phyloP scores from a whole-genome alignment of 108 stramenopile genomes.

The Aurantiochytrium sp. region DNA sequence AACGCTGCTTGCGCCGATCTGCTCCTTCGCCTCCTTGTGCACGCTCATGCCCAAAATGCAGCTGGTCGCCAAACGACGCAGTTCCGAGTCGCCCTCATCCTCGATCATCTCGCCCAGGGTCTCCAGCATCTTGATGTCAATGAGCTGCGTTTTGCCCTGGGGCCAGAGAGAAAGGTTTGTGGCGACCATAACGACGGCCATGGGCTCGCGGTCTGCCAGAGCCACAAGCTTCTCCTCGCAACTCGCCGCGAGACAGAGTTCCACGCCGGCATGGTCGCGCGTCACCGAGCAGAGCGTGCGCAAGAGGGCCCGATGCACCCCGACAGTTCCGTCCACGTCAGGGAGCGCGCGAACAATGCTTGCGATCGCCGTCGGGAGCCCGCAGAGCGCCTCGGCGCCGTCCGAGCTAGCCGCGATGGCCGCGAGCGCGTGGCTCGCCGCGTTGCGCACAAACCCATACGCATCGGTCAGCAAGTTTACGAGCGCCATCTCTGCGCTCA shows the following conservation, averaged over 20 bases:
- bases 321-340: background rate
- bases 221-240: background rate
- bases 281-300: background rate
- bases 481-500: background rate
- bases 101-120: background rate
- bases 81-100: background rate
- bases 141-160: background rate
- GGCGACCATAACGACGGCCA: background rate
- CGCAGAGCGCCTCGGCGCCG: background rate
- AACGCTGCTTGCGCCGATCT: background rate
- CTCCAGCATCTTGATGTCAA: background rate
- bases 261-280: background rate
- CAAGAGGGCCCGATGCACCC: background rate
- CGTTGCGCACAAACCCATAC: background rate
- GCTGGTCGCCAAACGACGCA: background rate
- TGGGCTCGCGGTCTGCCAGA: background rate
- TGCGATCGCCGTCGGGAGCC: background rate
- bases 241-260: background rate
- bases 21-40: background rate
- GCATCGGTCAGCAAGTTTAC: background rate
- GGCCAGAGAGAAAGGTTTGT: background rate
- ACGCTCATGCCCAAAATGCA: background rate
- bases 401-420: background rate
- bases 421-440: background rate
- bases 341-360: background rate